Conservation (phyloP, 2,329 filamentous ascomycete species). For the Penicillium sp. region DNA sequence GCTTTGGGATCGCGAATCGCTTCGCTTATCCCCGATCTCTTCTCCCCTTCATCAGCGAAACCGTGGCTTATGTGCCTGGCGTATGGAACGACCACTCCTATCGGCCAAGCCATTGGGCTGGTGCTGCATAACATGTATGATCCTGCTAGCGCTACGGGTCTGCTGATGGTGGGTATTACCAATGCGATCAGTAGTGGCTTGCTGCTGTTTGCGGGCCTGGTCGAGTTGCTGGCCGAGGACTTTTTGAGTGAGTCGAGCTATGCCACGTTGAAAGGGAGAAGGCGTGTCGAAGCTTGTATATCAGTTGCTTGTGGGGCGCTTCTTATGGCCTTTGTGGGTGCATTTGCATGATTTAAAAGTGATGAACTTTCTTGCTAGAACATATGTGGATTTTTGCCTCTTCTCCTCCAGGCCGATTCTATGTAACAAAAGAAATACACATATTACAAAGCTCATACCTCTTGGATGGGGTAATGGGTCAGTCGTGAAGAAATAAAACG, state of each 20-base stretch:
- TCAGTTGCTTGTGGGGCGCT: constrained; percentile 55
- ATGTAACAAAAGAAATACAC: no score
- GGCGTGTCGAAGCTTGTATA: constrained; percentile 56
- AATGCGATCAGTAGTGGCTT: constrained; percentile 79
- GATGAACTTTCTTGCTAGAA: no score
- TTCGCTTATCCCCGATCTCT: constrained; percentile 59
- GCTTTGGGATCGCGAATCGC: constrained; percentile 81
- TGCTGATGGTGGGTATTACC: constrained; percentile 80
- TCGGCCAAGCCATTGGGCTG: constrained; percentile 78
- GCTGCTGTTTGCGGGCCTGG: constrained; percentile 73
- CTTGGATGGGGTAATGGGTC: no score
- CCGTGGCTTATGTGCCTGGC: constrained; percentile 66
- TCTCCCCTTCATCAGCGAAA: constrained; percentile 64
- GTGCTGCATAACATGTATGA: constrained; percentile 74
- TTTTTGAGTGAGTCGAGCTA: constrained; percentile 66
- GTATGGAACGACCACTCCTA: constrained; percentile 66
- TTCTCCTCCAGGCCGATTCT: no score
- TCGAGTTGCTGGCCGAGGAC: constrained; percentile 79
- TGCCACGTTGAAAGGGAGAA: constrained; percentile 50
- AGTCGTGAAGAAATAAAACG: no score
- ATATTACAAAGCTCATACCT: no score
- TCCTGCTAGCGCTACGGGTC: constrained; percentile 65
- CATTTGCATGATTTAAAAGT: constrained; percentile 48
- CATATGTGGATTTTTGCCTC: no score
- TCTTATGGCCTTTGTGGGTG: constrained; percentile 62